A percentile compares a stretch with the other conserved stretches of the same genome.
Conservation (phyloP, 257 asterid species). For the Misopates orontium region DNA sequence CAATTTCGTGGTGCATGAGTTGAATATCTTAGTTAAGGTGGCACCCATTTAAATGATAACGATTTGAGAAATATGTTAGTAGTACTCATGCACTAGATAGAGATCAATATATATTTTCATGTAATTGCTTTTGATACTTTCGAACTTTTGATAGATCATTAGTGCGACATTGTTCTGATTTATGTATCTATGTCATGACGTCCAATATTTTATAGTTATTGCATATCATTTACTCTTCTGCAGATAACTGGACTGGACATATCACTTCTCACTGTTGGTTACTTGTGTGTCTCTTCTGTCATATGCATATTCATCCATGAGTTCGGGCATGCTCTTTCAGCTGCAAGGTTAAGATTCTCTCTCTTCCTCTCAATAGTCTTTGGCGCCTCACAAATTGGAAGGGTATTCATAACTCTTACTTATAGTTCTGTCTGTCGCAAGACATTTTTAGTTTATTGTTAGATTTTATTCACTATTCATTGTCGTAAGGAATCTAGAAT, state of each 20-base stretch:
- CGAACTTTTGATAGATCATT: too few relatives aligned
- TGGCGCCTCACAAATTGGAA: background rate
- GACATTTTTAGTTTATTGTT: background rate
- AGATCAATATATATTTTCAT: background rate
- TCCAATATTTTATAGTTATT: constrained; percentile 10
- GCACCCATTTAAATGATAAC: too few relatives aligned
- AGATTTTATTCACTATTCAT: background rate
- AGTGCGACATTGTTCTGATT: too few relatives aligned
- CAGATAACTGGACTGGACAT: constrained; percentile 58
- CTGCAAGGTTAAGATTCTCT: constrained; percentile 74
- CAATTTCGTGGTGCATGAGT: background rate
- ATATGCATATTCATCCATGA: constrained; percentile 71
- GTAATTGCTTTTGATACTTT: too few relatives aligned
- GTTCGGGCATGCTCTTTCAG: constrained; percentile 93
- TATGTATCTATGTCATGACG: too few relatives aligned
- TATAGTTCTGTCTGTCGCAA: background rate
- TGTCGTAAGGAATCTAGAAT: background rate
- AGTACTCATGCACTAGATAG: background rate
- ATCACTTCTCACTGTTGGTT: constrained; percentile 60
- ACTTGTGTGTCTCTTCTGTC: constrained; percentile 66
- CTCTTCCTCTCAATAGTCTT: constrained; percentile 19
- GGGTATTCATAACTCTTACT: too few relatives aligned
- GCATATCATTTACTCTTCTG: constrained; percentile 27
- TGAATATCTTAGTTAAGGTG: background rate
- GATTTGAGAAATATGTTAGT: too few relatives aligned